A percentile compares a stretch with the other conserved stretches of the same genome.
Evolutionary conservation across 2,329 filamentous ascomycete species (phyloP).

Genomic region (Cadophora sp.): DNA sequence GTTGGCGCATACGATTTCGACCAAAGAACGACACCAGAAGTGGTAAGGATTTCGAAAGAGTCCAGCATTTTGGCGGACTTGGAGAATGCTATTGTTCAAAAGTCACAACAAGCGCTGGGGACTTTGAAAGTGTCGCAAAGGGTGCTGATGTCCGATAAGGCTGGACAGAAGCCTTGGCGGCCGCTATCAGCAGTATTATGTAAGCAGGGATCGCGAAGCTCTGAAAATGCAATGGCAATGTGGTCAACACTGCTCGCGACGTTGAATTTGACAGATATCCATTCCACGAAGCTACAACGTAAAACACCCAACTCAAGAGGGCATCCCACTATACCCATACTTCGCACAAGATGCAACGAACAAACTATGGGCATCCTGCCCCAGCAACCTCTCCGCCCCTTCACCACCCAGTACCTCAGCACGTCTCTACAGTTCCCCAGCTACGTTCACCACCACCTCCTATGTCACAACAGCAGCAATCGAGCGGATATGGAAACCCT

Average conservation of each 20-base stretch:
- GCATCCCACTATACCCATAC: not conserved
- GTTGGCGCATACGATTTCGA: constrained; percentile 84
- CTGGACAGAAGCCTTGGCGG: constrained; percentile 23
- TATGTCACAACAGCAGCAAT: constrained; percentile 69
- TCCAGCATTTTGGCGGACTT: constrained; percentile 75
- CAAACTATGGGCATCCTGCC: constrained; percentile 74
- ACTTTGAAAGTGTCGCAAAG: not conserved
- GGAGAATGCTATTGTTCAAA: constrained; percentile 8
- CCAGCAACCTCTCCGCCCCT: constrained; percentile 84
- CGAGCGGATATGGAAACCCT: constrained; percentile 72
- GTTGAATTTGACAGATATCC: constrained; percentile 12
- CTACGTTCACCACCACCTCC: constrained; percentile 92
- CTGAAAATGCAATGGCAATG: constrained; percentile 13
- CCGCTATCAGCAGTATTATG: constrained; percentile 14
- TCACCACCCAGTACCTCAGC: constrained; percentile 96
- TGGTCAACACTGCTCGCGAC: constrained; percentile 14
- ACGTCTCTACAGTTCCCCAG: constrained; percentile 97
- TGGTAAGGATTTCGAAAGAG: constrained; percentile 94
- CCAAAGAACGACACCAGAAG: constrained; percentile 96
- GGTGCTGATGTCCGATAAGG: constrained; percentile 15
- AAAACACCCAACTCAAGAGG: constrained; percentile 7
- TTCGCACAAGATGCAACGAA: constrained; percentile 75
- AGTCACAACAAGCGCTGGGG: constrained; percentile 6
- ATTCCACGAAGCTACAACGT: not conserved
- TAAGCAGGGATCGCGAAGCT: constrained; percentile 19